Evolutionary conservation across 257 asterid genomes (phyloP), one percentile per base, ranked within the genome.

Genomic region (Nicotiana attenuata): DNA sequence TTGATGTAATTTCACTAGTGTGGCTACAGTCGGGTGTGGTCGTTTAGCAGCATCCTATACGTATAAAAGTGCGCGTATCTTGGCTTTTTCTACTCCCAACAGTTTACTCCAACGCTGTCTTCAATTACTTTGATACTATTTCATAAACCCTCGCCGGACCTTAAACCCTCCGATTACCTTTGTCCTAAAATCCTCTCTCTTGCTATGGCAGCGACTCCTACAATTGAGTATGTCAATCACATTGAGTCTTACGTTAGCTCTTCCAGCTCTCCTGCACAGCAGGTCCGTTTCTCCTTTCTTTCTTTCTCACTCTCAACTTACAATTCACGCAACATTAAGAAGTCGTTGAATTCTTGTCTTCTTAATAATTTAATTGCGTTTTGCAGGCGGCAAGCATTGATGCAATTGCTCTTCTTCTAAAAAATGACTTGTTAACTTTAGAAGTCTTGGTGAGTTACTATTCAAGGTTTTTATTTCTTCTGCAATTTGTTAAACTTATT

Each of bases 241-340:
- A 81, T 95, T 83, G 99, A 95, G 83, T 26, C 82, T 82, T 95
- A 89, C 84, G 98, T 95, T 17, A 85, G 86, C 80, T 90, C 99
- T 64, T 84, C 95, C 55, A 90, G 89, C 81, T 86, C 97, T 61
- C 82, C 89, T 35, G 45, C 93, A 7, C 92, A 92, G 67, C 98
- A 92, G 98, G 98, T 95, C 35, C 83, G 19, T 69, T 35, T 41
- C 55, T 20, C 80, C 68, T 41, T 33, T 80, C 77, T 10, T 5
- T 31, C 29, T 29, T 11, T 31, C 41, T 20, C 3, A 10, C 15
- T 10, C 38, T 69, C 73, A 59, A 20, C 73, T 15, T 45, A 56
- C 80, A 81, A 75, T 15, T 71, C 16, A 9, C 50, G 50, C 50
- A 41, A 41, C 10, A 8, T 2, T 3, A 53, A 31, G 3, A 33